These are phyloP conservation scores for Flaveria brownii DNA, from an alignment of 129 eudicot genomes.

Conservation along the genomic window DNA sequence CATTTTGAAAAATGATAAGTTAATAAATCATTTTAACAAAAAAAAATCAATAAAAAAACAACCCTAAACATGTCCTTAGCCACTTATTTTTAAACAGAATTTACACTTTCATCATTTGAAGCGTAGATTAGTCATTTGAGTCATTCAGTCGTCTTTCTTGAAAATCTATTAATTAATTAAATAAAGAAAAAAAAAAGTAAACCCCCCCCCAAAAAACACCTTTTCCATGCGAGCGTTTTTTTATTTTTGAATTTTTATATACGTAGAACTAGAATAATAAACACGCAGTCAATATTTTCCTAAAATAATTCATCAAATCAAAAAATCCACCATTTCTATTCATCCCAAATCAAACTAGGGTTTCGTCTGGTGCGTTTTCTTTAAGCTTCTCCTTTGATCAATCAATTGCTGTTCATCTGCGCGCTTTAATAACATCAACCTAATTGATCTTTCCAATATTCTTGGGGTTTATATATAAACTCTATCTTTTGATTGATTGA, in stretches of 20 bases:
- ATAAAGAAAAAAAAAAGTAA: background rate
- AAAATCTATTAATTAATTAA: too few species aligned
- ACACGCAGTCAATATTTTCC: background rate
- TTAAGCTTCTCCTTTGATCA: conserved; percentile 21
- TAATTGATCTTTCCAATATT: background rate
- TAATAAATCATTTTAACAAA: too few species aligned
- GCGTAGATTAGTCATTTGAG: too few species aligned
- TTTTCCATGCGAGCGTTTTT: background rate
- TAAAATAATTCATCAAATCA: conserved; percentile 11
- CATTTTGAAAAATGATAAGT: too few species aligned
- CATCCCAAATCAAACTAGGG: conserved; percentile 23
- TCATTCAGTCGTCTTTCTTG: too few species aligned
- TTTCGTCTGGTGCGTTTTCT: conserved; percentile 33
- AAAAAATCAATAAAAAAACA: too few species aligned
- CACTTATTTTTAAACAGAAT: too few species aligned
- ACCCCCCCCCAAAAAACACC: background rate
- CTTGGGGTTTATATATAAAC: background rate
- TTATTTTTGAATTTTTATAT: too few species aligned
- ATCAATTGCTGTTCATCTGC: background rate
- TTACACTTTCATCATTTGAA: too few species aligned
- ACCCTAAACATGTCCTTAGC: too few species aligned
- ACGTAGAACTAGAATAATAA: background rate
- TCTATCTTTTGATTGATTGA: background rate
- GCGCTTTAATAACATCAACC: background rate
- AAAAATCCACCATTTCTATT: background rate